Evolutionary conservation across 179 eudicot genomes (phyloP), one percentile per base, ranked within the genome.

Genomic region (Spinacia oleracea): DNA sequence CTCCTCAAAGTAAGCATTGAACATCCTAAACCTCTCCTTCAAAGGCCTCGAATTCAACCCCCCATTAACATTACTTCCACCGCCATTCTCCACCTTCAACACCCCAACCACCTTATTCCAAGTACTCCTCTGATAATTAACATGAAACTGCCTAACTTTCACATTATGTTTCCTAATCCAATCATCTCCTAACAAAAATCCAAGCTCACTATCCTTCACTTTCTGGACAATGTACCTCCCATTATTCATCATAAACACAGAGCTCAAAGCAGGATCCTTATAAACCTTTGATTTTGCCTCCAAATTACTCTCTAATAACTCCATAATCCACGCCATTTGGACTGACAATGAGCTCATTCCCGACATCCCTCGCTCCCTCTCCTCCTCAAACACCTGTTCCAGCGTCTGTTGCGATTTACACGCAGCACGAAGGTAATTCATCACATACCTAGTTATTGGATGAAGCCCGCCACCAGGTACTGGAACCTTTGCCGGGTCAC

Each of bases 201-300:
- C 96, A 79, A 96, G 80, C 62, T 96, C 98, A 21, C 78, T 84
- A 74, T 91, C 99, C 70, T 83, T 83, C 73, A 89, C 92, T 81
- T 96, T 96, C 79, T 94, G 91, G 66, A 92, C 90, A 75, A 94
- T 91, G 85, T 96, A 96, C 68, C 90, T 89, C 62, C 90, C 96
- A 55, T 96, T 94, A 34, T 96, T 96, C 96, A 94, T 92, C 97
- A 94, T 83, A 66, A 96, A 96, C 45, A 96, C 88, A 8, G 97
- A 85, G 75, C 91, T 85, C 78, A 93, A 82, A 8, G 93, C 90
- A 8, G 87, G 42, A 80, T 93, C 98, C 74, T 86, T 82, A 48
- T 96, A 96, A 48, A 88, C 72, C 88, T 89, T 93, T 0, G 97
- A 87, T 60, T 96, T 96, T 0, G 91, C 83, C 84, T 92, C 98